Percentiles rank a stretch among this genome's conserved stretches.
These are phyloP conservation scores for Leptographium flavum DNA, from an alignment of 2,329 filamentous ascomycete genomes.

Conservation along the genomic window DNA sequence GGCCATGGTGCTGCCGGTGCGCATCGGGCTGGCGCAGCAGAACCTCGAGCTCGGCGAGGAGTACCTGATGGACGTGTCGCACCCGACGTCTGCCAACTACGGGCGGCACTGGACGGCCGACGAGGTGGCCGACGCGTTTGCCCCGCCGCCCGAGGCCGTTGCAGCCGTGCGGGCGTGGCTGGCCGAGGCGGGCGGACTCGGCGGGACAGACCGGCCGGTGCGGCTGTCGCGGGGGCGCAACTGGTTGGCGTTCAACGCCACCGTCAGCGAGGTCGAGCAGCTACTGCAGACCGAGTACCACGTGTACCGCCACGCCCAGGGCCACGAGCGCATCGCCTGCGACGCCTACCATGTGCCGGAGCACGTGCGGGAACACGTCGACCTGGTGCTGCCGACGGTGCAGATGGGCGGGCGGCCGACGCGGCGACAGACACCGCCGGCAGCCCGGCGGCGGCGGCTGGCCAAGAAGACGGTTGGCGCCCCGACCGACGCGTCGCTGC, in stretches of 20 bases:
- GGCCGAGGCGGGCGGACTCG: slow-evolving; percentile 31
- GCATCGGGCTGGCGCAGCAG: slow-evolving; percentile 29
- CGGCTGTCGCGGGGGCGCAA: slow-evolving; percentile 33
- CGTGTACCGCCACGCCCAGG: slow-evolving; percentile 27
- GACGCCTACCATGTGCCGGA: slow-evolving; percentile 26
- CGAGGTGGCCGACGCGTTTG: slow-evolving; percentile 28
- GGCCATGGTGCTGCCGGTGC: slow-evolving; percentile 19
- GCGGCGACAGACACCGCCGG: slow-evolving; percentile 5
- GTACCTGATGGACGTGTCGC: slow-evolving; percentile 26
- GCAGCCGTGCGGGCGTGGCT: slow-evolving; percentile 39
- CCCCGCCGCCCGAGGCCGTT: slow-evolving; percentile 28
- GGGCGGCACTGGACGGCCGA: slow-evolving; percentile 31
- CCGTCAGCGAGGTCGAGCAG: slow-evolving; percentile 35
- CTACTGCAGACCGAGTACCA: slow-evolving; percentile 39
- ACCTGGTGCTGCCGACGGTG: slow-evolving; percentile 27
- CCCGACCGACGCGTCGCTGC: slow-evolving; percentile 11
- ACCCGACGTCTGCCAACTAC: slow-evolving; percentile 29
- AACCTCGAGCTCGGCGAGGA: slow-evolving; percentile 31
- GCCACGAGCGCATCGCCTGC: slow-evolving; percentile 24
- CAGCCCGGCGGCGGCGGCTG: slow-evolving; percentile 13
- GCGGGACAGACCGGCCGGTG: slow-evolving; percentile 23
- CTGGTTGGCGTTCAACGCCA: slow-evolving; percentile 41
- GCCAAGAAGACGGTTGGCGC: neutral
- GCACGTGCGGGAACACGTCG: slow-evolving; percentile 21
- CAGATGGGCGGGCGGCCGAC: slow-evolving; percentile 16